Conservation (phyloP, 2,329 filamentous ascomycete genomes). For the Pyrenochaeta sp. region DNA sequence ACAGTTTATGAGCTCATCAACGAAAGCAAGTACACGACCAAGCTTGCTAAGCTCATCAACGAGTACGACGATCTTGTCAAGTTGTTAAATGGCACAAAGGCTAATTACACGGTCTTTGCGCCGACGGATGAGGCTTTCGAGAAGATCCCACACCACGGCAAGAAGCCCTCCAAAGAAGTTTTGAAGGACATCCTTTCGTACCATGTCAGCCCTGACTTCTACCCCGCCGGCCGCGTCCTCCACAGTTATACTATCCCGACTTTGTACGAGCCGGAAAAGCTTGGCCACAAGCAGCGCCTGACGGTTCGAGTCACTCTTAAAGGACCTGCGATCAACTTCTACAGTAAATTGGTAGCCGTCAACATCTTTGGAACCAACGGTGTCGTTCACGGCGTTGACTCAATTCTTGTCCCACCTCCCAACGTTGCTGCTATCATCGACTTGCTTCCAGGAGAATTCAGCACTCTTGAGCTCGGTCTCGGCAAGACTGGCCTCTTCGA, state of each 20-base stretch:
- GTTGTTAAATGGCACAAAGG: constrained; percentile 75
- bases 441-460: constrained; percentile 74
- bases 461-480: constrained; percentile 78
- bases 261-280: constrained; percentile 66
- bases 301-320: constrained; percentile 69
- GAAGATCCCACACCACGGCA: constrained; percentile 63
- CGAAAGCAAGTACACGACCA: constrained; percentile 78
- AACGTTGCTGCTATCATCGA: constrained; percentile 69
- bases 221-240: constrained; percentile 72
- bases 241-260: constrained; percentile 78
- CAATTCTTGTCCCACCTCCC: constrained; percentile 79
- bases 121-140: constrained; percentile 81
- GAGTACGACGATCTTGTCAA: constrained; percentile 76
- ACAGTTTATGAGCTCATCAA: constrained; percentile 84
- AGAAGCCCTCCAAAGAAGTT: constrained; percentile 73
- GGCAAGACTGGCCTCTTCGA: constrained; percentile 76
- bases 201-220: constrained; percentile 75
- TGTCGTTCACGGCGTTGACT: constrained; percentile 79
- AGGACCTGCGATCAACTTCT: constrained; percentile 79
- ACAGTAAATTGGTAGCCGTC: constrained; percentile 72
- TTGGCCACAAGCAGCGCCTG: constrained; percentile 70
- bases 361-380: constrained; percentile 82
- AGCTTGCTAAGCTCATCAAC: constrained; percentile 78
- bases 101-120: constrained; percentile 83
- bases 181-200: constrained; percentile 76